Evolutionary conservation across 331 rosid genomes (phyloP).

Genomic region (Spiraea crenata): DNA sequence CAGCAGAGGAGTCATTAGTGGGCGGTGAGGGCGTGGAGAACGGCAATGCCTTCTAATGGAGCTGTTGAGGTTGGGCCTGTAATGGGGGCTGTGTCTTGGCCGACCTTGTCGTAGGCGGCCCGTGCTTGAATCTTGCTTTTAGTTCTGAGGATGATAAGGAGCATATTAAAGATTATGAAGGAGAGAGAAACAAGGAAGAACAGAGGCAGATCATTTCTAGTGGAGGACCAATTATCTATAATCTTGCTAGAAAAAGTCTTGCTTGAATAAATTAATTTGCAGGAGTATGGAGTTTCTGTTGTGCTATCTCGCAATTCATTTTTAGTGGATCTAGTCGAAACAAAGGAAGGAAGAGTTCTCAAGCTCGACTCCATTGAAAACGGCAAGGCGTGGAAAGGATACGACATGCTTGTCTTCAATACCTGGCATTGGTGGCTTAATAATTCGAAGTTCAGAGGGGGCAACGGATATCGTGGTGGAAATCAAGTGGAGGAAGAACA

Average conservation of each 20-base stretch:
- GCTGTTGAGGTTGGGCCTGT: slow-evolving; percentile 57
- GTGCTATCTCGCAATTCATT: slow-evolving; percentile 22
- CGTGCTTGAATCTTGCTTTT: too few species aligned
- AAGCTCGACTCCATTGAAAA: slow-evolving; percentile 42
- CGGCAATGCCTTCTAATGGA: slow-evolving; percentile 52
- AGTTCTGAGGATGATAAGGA: too few species aligned
- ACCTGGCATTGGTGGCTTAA: slow-evolving; percentile 53
- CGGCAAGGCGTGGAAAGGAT: slow-evolving; percentile 42
- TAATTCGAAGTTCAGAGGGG: too few species aligned
- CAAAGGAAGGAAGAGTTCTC: slow-evolving; percentile 31
- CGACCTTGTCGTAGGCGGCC: slow-evolving; percentile 58
- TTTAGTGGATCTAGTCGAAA: slow-evolving; percentile 40
- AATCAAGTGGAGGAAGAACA: too few species aligned
- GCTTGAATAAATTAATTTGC: not conserved
- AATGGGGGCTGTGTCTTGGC: slow-evolving; percentile 78
- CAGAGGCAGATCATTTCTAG: too few species aligned
- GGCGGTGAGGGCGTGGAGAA: slow-evolving; percentile 47
- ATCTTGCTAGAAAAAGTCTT: too few species aligned
- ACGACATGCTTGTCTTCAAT: slow-evolving; percentile 41
- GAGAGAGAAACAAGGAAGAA: too few species aligned
- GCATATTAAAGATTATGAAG: too few species aligned
- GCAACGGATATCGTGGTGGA: too few species aligned
- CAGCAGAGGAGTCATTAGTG: slow-evolving; percentile 34
- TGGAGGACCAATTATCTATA: too few species aligned
- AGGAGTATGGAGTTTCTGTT: slow-evolving; percentile 28